Evolutionary conservation across 768 basidiomycete genomes (phyloP), one percentile per base, ranked within the genome.

Genomic region (Mycena galericulata): DNA sequence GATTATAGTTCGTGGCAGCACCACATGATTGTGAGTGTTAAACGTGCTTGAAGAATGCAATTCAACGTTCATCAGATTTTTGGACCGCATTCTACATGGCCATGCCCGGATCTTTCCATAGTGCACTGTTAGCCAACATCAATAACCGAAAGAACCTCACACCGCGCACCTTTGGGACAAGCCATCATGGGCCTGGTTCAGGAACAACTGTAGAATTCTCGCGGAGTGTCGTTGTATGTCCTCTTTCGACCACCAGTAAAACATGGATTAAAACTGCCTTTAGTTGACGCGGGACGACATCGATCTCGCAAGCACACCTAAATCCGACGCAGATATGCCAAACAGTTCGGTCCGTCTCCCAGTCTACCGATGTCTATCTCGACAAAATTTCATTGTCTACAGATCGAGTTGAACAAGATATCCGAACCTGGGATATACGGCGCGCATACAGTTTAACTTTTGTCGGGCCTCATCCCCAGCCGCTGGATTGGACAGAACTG

Each of bases 91-190:
- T 66, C 27, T 70, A 51, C 14, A 66, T 65, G 55, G 47, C 62
- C 24, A 65, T 70, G 63, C 68, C 68, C 7, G 63, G 68, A 32
- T 65, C 63, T 17, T 70, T 70, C 46, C 15, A 57, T 43, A 65
- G 54, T 47, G 68, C 68, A 26, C 54, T 70, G 30, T 38, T 70
- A 26, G 68, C 68, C 1, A 70, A 71, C 70, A 45, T 71, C 26
- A 71, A 65, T 29, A 60, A 67, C 50, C 58, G 66, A n/a, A 61
- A 55, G 24, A 54, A 41, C 11, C 26, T 60, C 24, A 54, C 66
- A 12, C 15, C 45, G 12, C 15, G 34, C 53, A 54, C 66, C 17
- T 15, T 22, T 3, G 53, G 40, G 24, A 55, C 34, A 9, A 62
- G 51, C 27, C 55, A 4, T 14, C 26, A 50, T 8, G 29, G 7